Base-by-base conservation (phyloP, 169 alveolate species). In the Plasmodium gallinaceum region DNA sequence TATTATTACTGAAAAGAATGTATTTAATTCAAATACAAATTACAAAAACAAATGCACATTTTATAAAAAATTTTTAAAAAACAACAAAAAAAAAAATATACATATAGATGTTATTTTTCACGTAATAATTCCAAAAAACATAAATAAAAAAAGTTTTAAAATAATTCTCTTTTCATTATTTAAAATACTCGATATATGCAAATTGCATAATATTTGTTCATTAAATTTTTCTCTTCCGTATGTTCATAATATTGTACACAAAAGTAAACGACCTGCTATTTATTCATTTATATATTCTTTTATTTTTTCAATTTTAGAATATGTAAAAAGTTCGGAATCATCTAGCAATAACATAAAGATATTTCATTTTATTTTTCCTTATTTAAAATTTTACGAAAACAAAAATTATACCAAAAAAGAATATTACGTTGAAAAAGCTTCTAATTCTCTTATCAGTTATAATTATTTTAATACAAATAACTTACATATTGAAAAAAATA, bases 171-270 rank as follows among this genome's bases (percentile, higher is more conserved):
- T 68, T 58, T 83, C 91, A 0, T 46, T 83, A 72, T 69, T 83
- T 70, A 54, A 83, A 73, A 69, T 83, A 20, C 24, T 83, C 58
- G 91, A 83, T 61, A n/a, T 83, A 73, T 83, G 91, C 45, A 83
- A 61, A 20, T 8, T 24, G 45, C 45, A 83, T 46, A 24, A 48
- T 32, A 73, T 83, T 32, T 52, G 45, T 16, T 83, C 86, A 12
- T 26, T 83, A 72, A 45, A 60, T 71, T 57, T 70, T 43, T 61
- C 91, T 16, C 22, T 83, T 16, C 91, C 91, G 3, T 83, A 83
- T 51, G 57, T 83, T 45, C 83, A 83, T 61, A 46, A 83, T 61
- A 73, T 83, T 10, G 91, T 83, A 2, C 45, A 83, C 68, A 83
- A 83, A 39, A 83, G 69, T 37, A 83, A 83, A 60, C 32, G 86